Evolutionary conservation across 176 grass and related monocot species (phyloP).

Genomic region (Thalia dealbata): DNA sequence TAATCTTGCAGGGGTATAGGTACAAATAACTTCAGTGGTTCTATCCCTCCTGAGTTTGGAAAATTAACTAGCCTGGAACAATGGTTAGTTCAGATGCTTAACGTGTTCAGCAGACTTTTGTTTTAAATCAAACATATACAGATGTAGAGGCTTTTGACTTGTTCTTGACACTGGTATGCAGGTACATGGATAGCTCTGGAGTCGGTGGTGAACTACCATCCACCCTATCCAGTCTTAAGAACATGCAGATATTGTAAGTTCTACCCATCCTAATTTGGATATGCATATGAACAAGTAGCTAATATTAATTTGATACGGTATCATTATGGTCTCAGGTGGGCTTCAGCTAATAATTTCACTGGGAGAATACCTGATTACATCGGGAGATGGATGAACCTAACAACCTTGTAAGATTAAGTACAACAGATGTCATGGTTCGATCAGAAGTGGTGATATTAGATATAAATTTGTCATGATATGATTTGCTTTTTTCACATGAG

Average conservation of each 20-base stretch:
- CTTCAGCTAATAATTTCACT: constrained; percentile 66
- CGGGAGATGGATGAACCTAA: constrained; percentile 45
- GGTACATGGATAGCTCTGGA: constrained; percentile 73
- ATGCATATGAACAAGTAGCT: not conserved
- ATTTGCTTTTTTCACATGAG: not conserved
- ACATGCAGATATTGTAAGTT: constrained; percentile 30
- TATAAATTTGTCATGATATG: not conserved
- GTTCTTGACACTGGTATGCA: constrained; percentile 1
- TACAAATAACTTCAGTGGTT: constrained; percentile 57
- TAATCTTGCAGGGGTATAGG: constrained; percentile 34
- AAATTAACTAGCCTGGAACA: constrained; percentile 39
- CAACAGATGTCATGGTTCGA: not conserved
- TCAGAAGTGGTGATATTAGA: not conserved
- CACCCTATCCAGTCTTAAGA: constrained; percentile 51
- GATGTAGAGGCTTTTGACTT: not conserved
- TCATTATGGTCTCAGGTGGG: constrained; percentile 33
- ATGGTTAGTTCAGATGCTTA: constrained; percentile 24
- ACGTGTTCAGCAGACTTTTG: not conserved
- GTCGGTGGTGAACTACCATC: constrained; percentile 45
- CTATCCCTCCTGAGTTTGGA: constrained; percentile 58
- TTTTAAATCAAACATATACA: not conserved
- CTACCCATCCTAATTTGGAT: not conserved
- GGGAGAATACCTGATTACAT: constrained; percentile 68
- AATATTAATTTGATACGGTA: constrained; percentile 11
- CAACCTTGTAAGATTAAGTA: constrained; percentile 33